phyloP scores from a whole-genome alignment of 495 filamentous ascomycete genomes.

The Trichoderma gamsii region DNA sequence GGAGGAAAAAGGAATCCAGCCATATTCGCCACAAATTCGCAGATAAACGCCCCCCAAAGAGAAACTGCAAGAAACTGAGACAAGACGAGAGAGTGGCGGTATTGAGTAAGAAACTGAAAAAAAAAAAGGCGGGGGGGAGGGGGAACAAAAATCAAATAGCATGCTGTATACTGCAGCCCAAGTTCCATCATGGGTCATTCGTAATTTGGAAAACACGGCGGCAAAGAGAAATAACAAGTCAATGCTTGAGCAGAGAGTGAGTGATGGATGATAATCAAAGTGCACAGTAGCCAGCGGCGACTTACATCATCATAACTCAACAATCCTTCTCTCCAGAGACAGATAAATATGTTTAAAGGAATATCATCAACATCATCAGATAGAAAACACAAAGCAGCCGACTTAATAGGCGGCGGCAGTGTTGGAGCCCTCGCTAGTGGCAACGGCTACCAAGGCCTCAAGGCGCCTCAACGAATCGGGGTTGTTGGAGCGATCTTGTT shows the following conservation, averaged over 20 bases:
- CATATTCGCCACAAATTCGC: background rate
- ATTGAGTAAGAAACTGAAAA: background rate
- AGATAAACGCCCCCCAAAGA: background rate
- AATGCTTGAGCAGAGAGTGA: background rate
- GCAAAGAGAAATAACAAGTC: background rate
- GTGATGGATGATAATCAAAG: background rate
- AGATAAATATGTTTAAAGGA: background rate
- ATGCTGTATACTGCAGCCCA: background rate
- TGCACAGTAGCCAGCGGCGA: background rate
- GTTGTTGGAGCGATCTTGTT: constrained; percentile 24
- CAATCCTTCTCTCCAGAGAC: background rate
- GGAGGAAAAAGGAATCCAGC: background rate
- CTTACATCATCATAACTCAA: background rate
- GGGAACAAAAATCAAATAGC: background rate
- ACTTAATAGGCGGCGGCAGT: constrained; percentile 46
- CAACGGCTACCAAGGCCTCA: constrained; percentile 83
- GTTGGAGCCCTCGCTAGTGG: constrained; percentile 70
- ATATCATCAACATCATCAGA: background rate
- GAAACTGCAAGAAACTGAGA: background rate
- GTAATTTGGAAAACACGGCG: background rate
- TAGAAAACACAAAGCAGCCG: background rate
- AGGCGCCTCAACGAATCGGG: constrained; percentile 55
- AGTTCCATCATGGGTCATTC: background rate
- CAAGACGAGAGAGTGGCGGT: background rate
- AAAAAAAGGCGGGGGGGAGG: background rate